phyloP scores from a whole-genome alignment of 345 rosid species.

The Citrus trifoliata region DNA sequence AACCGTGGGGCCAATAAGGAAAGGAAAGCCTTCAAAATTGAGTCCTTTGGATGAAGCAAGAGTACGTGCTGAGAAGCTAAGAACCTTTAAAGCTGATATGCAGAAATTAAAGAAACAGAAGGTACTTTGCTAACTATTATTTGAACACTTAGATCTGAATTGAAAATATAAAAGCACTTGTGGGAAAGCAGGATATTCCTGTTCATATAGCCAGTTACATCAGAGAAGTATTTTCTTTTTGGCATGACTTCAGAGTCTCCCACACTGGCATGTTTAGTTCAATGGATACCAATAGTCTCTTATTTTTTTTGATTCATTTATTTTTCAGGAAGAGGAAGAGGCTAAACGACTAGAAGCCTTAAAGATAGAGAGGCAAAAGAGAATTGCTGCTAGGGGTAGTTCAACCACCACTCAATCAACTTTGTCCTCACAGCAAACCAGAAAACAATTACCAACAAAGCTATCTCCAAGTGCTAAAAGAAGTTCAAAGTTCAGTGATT shows the following conservation, averaged over 20 bases:
- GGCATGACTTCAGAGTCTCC: not conserved
- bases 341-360: constrained; percentile 71
- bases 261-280: not conserved
- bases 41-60: constrained; percentile 91
- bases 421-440: constrained; percentile 40
- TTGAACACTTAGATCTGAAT: not conserved
- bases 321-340: constrained; percentile 75
- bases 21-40: constrained; percentile 74
- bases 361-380: constrained; percentile 79
- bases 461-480: constrained; percentile 60
- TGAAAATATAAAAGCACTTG: not conserved
- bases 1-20: constrained; percentile 68
- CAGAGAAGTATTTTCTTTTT: not conserved
- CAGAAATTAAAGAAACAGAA: constrained; percentile 93
- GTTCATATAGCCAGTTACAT: constrained; percentile 7
- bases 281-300: not conserved
- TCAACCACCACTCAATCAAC: constrained; percentile 43
- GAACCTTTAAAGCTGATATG: constrained; percentile 89
- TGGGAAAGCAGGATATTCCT: not conserved
- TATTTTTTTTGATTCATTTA: not conserved
- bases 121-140: constrained; percentile 36
- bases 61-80: constrained; percentile 91
- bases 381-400: constrained; percentile 76
- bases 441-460: constrained; percentile 53
- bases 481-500: constrained; percentile 80